Percentiles rank a stretch among this genome's conserved stretches.
Conservation (phyloP, 1,139 yeast species). For the Pichia inconspicua region DNA sequence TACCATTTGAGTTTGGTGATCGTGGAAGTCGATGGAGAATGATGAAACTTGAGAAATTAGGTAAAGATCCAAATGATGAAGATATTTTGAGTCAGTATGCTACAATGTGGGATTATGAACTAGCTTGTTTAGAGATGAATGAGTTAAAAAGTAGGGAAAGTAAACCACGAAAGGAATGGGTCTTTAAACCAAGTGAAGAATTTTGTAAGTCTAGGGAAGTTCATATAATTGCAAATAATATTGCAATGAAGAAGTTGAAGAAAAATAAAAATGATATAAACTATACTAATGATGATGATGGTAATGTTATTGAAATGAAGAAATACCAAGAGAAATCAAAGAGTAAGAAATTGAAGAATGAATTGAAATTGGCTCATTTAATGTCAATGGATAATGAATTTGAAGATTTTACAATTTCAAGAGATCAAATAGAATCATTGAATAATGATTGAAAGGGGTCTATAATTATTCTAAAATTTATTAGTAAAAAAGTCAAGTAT, state of each 20-base stretch:
- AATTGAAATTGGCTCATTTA: slow-evolving; percentile 10
- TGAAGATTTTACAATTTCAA: slow-evolving; percentile 3
- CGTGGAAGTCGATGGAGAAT: slow-evolving; percentile 31
- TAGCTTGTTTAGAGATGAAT: slow-evolving; percentile 28
- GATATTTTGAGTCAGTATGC: slow-evolving; percentile 10
- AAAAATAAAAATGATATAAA: not conserved
- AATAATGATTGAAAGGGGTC: not conserved
- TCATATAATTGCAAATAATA: slow-evolving; percentile 4
- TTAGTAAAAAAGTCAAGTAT: not conserved
- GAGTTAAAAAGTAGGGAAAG: slow-evolving; percentile 24
- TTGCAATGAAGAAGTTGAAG: slow-evolving; percentile 8
- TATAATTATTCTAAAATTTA: not conserved
- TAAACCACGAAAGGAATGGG: slow-evolving; percentile 12
- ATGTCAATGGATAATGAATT: slow-evolving; percentile 5
- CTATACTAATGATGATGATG: slow-evolving; percentile 15
- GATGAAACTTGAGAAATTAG: slow-evolving; percentile 25
- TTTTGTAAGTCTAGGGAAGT: slow-evolving; percentile 8
- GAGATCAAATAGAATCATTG: slow-evolving; percentile 11
- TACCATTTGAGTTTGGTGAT: slow-evolving; percentile 30
- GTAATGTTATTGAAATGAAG: slow-evolving; percentile 29
- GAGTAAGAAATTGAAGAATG: slow-evolving; percentile 6
- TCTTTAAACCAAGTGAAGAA: slow-evolving; percentile 20
- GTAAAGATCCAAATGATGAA: slow-evolving; percentile 13
- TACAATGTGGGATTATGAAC: slow-evolving; percentile 19
- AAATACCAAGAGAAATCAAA: slow-evolving; percentile 4